Percentiles rank a stretch among this genome's conserved stretches.
Evolutionary conservation across 78 protist genomes (phyloP).

Genomic region (Dictyostelium purpureum): DNA sequence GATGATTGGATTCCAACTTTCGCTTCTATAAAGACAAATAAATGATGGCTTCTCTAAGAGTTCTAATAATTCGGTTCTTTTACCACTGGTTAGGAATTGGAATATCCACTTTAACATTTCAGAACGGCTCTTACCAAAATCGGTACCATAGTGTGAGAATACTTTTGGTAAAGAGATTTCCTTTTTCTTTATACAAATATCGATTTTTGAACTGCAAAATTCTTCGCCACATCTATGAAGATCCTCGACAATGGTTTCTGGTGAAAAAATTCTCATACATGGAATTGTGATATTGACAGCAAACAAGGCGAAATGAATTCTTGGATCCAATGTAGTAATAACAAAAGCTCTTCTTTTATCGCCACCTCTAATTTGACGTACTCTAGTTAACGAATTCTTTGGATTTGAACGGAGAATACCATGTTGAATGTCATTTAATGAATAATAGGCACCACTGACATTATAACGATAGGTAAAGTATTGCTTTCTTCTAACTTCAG

Average conservation of each 20-base stretch:
- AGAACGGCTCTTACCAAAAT: constrained; percentile 53
- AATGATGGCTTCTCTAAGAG: constrained; percentile 61
- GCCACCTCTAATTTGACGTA: constrained; percentile 61
- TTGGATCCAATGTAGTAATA: constrained; percentile 40
- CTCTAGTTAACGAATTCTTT: constrained; percentile 46
- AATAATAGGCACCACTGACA: constrained; percentile 36
- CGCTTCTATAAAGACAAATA: constrained; percentile 50
- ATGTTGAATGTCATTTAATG: constrained; percentile 50
- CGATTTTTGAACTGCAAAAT: constrained; percentile 51
- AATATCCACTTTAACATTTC: constrained; percentile 73
- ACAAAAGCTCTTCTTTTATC: constrained; percentile 49
- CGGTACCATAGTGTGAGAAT: constrained; percentile 75
- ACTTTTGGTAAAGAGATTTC: constrained; percentile 56
- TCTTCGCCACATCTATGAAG: constrained; percentile 65
- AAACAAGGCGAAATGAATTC: constrained; percentile 59
- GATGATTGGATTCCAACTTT: constrained; percentile 76
- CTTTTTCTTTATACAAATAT: constrained; percentile 69
- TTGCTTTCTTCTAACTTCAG: constrained; percentile 40
- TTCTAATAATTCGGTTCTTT: constrained; percentile 48
- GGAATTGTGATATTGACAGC: constrained; percentile 52
- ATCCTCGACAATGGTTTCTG: constrained; percentile 27
- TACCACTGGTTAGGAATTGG: constrained; percentile 31
- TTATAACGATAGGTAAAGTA: constrained; percentile 38
- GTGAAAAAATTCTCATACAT: constrained; percentile 41
- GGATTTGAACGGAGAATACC: constrained; percentile 55